Evolutionary conservation across 495 filamentous ascomycete species (phyloP), one percentile per base, ranked within the genome.

Genomic region (Xylaria castorea): DNA sequence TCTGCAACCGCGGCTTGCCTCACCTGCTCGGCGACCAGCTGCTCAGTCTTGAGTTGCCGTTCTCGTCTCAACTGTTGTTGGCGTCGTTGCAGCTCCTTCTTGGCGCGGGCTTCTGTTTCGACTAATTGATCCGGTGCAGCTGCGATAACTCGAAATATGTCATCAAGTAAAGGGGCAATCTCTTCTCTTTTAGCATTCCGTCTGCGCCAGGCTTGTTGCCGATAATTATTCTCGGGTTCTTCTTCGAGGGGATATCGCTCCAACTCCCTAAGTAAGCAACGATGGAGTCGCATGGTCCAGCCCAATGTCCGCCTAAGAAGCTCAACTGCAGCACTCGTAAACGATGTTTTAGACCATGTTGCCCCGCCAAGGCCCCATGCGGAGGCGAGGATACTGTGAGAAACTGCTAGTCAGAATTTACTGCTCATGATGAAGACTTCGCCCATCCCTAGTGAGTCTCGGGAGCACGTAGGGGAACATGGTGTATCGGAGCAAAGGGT

Each of bases 331-430:
- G 68, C 73, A 66, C 46, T 50, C 16, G 78, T 79, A 27, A 79
- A 78, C 53, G 44, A 38, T 48, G 76, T 27, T 12, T 27, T 16
- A 0, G 11, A 3, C 76, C 74, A 68, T 50, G 68, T 48, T 34
- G 57, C 36, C 3, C 78, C 76, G 46, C 76, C 78, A 65, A 79
- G 34, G 11, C 30, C 50, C 76, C 76, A 78, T 18, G 51, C 70
- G 50, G 66, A 73, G 46, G 71, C 71, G 8, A 79, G 62, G 50
- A 76, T 63, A 34, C 61, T 64, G 38, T 27, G 38, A 44, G 11
- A 63, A 16, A 7, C 44, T 18, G 38, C n/a, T 12, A 5, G 38
- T 64, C 27, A 64, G 38, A 42, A 14, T 1, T 12, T 63, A 14
- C 11, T 12, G 20, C 36, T 42, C 30, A 36, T n/a, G 32, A 63